Base-by-base conservation (phyloP, 116 monocot genomes). In the Dioscorea cayenensis region DNA sequence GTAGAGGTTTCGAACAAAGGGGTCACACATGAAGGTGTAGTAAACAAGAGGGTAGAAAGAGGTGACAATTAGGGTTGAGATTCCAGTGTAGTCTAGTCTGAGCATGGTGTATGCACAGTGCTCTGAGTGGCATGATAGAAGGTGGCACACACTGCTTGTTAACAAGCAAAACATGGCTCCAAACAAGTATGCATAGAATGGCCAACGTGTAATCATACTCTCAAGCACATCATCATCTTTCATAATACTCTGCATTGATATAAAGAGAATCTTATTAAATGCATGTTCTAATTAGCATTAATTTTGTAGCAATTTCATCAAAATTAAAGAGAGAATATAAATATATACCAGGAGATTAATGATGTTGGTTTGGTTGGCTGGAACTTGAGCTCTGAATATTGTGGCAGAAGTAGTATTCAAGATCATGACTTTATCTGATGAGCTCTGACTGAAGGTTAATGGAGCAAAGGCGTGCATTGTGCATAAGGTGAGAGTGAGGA, bases 141-240 rank as follows among this genome's bases (percentile, higher is more conserved):
- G 70, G 27, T 70, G 70, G 70, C 70, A 70, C 6, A 36, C 27
- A 28, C 70, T 70, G 70, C 70, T 70, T 55, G 28, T 69, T 16
- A 69, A 22, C 16, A 69, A 23, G 70, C 70, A 70, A 18, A 70
- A 70, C 70, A 70, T 70, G 55, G 58, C 70, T 19, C 70, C 70
- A n/a, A 14, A 19, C 22, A 70, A 19, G 28, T 51, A 70, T 18
- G 70, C 70, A 14, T 51, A 58, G 55, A 70, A 70, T 8, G 70
- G 70, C 70, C 52, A 59, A 8, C 70, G 70, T 43, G 43, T 1
- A 52, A 19, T 70, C 3, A 70, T 59, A 19, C 55, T 55, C 19
- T 55, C 19, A 55, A 5, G 55, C 55, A 18, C 4, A 11, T 14
- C 51, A 51, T 51, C 51, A 17, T 51, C 51, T 7, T 51, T 17